These are phyloP conservation scores for Lipomyces chichibuensis DNA, from an alignment of 805 yeast genomes.

Conservation along the genomic window DNA sequence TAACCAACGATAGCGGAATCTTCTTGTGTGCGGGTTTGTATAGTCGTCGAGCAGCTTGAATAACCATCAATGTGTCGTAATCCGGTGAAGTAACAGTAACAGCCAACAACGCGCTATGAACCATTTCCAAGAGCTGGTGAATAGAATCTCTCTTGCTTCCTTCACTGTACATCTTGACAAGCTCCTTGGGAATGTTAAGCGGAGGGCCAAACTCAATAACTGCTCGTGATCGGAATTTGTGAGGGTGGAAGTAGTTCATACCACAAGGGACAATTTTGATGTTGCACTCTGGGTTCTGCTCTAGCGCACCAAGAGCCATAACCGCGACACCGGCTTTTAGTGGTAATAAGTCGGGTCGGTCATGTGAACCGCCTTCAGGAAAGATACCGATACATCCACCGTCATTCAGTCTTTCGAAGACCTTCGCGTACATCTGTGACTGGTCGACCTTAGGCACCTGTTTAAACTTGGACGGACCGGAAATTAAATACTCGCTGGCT, in stretches of 20 bases:
- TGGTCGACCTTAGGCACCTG: conserved; percentile 86
- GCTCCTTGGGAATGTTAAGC: conserved; percentile 61
- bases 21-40: conserved; percentile 74
- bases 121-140: conserved; percentile 65
- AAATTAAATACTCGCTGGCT: conserved; percentile 49
- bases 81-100: conserved; percentile 90
- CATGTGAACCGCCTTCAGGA: conserved; percentile 99
- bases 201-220: conserved; percentile 94
- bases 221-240: conserved; percentile 92
- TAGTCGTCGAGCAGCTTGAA: conserved; percentile 88
- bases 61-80: conserved; percentile 83
- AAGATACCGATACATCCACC: conserved; percentile 89
- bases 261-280: conserved; percentile 95
- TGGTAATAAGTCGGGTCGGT: conserved; percentile 87
- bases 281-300: conserved; percentile 68
- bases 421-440: conserved; percentile 76
- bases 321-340: conserved; percentile 96
- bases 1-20: conserved; percentile 77
- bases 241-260: conserved; percentile 95
- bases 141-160: conserved; percentile 74
- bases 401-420: conserved; percentile 77
- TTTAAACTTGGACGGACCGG: conserved; percentile 61
- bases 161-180: conserved; percentile 65
- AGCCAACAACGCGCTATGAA: conserved; percentile 73
- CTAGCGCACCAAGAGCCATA: conserved; percentile 96